phyloP scores from a whole-genome alignment of 768 basidiomycete species.

The Clitopilus passeckerianus region DNA sequence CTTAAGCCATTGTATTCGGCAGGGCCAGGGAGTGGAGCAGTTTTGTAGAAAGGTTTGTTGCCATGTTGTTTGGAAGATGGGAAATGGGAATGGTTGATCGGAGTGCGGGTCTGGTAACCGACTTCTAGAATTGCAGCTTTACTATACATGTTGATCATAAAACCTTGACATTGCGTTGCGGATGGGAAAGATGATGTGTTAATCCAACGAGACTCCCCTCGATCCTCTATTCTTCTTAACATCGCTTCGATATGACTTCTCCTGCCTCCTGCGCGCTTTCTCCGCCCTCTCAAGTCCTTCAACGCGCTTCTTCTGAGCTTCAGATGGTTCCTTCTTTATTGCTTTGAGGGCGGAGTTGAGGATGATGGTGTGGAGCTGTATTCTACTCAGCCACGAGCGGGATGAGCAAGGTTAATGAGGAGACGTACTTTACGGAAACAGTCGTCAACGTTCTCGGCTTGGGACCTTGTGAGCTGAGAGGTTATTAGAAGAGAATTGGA shows the following conservation, averaged over 20 bases:
- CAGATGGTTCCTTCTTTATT: slow-evolving; percentile 50
- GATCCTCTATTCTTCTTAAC: slow-evolving; percentile 32
- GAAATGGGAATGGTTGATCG: too few relatives aligned
- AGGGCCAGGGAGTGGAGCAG: too few relatives aligned
- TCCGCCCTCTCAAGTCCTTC: slow-evolving; percentile 37
- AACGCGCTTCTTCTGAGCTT: slow-evolving; percentile 53
- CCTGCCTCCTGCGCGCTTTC: slow-evolving; percentile 38
- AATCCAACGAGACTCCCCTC: slow-evolving; percentile 8
- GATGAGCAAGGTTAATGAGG: background rate
- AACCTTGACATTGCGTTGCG: too few relatives aligned
- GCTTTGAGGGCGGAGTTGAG: slow-evolving; percentile 37
- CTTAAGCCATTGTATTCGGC: too few relatives aligned
- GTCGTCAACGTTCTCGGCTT: slow-evolving; percentile 71
- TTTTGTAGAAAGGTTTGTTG: too few relatives aligned
- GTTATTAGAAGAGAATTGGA: slow-evolving; percentile 64
- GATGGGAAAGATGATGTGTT: too few relatives aligned
- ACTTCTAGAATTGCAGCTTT: too few relatives aligned
- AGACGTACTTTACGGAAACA: slow-evolving; percentile 56
- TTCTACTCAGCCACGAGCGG: background rate
- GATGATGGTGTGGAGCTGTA: slow-evolving; percentile 51
- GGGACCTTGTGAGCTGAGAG: slow-evolving; percentile 69
- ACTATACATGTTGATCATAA: too few relatives aligned
- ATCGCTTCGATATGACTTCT: slow-evolving; percentile 50
- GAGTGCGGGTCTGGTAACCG: too few relatives aligned
- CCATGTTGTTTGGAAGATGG: too few relatives aligned